phyloP scores from a whole-genome alignment of 139 green algal genomes.

The Spirogloea muscicola region DNA sequence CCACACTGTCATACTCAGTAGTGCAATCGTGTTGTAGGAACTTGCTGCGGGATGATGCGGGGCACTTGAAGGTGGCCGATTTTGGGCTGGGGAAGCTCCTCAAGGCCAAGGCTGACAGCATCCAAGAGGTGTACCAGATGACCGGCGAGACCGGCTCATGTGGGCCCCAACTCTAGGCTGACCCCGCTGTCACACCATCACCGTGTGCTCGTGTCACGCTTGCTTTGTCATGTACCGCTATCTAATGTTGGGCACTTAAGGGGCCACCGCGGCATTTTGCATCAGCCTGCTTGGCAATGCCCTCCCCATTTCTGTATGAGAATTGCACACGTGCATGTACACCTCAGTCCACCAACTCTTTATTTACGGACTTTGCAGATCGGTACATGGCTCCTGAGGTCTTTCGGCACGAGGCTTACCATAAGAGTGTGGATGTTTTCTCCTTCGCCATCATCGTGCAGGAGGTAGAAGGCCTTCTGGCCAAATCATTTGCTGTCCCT shows the following conservation, averaged over 20 bases:
- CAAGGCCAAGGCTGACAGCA: slow-evolving; percentile 22
- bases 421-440: slow-evolving; percentile 51
- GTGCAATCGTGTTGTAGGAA: slow-evolving; percentile 28
- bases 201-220: too few species aligned
- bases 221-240: not conserved
- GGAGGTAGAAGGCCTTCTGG: slow-evolving; percentile 19
- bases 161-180: too few species aligned
- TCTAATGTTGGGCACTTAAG: not conserved
- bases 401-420: slow-evolving; percentile 47
- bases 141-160: slow-evolving; percentile 48
- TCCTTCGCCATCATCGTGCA: slow-evolving; percentile 51
- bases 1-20: too few species aligned
- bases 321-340: too few species aligned
- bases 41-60: slow-evolving; percentile 23
- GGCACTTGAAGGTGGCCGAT: slow-evolving; percentile 44
- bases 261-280: not conserved
- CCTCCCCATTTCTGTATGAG: not conserved
- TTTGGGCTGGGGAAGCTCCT: slow-evolving; percentile 54
- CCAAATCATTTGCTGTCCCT: not conserved
- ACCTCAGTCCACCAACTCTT: too few species aligned
- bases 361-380: slow-evolving; percentile 13
- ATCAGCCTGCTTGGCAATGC: not conserved
- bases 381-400: slow-evolving; percentile 58
- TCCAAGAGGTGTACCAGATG: slow-evolving; percentile 45
- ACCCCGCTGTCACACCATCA: too few species aligned